Conservation (phyloP, 2,329 filamentous ascomycete genomes). For the Calonectria pseudoturangicola region DNA sequence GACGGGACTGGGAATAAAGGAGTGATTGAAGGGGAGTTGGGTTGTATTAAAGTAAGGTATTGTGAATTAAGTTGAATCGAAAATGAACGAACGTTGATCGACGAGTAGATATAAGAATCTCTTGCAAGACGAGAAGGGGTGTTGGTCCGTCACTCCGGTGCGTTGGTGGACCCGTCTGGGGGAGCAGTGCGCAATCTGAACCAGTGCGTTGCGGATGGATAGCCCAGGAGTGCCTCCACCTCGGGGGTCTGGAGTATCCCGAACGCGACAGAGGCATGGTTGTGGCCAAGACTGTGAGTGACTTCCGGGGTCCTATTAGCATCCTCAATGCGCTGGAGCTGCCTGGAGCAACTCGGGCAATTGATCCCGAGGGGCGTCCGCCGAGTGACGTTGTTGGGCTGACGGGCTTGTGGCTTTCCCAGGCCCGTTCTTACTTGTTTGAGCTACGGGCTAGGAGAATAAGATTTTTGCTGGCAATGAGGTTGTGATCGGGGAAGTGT, state of each 20-base stretch:
- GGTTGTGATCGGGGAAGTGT: neutral
- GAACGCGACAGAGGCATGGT: constrained; percentile 23
- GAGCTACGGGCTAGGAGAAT: constrained; percentile 7
- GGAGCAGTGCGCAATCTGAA: constrained; percentile 31
- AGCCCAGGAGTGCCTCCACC: constrained; percentile 9
- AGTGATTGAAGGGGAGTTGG: constrained; percentile 18
- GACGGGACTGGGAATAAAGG: constrained; percentile 24
- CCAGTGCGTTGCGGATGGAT: constrained; percentile 17
- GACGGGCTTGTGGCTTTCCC: constrained; percentile 1
- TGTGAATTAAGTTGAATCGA: constrained; percentile 12
- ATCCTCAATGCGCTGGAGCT: constrained; percentile 15
- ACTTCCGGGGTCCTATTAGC: constrained; percentile 1
- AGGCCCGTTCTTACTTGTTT: constrained; percentile 10
- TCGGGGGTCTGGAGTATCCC: constrained; percentile 36
- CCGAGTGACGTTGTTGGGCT: constrained; percentile 4
- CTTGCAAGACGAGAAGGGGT: neutral
- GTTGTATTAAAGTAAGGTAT: constrained; percentile 13
- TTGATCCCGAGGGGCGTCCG: neutral
- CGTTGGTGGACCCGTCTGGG: constrained; percentile 25
- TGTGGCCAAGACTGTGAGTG: constrained; percentile 13
- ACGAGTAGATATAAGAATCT: constrained; percentile 27
- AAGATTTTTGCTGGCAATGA: constrained; percentile 5
- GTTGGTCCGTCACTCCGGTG: constrained; percentile 7
- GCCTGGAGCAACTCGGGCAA: constrained; percentile 2
- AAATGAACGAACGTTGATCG: constrained; percentile 1